Base-by-base conservation (phyloP, 164 flowering plant species). In the Hamamelis virginiana region DNA sequence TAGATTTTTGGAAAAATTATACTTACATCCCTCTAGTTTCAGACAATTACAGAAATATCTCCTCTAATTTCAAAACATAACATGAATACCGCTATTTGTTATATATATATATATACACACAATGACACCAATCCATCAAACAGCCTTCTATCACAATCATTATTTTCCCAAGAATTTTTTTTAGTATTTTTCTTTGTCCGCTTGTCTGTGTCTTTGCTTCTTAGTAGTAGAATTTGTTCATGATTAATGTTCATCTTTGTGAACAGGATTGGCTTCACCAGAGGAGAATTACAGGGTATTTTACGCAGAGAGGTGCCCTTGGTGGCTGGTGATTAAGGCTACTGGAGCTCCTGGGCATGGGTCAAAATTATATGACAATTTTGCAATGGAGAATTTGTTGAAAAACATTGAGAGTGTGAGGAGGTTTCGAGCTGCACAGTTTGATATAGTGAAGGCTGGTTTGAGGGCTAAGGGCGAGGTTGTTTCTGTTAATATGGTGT, bases 321-420 rank as follows among this genome's bases (percentile, higher is more conserved):
- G 92, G 98, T 91, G 98, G 99, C 65, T 88, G 70, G 90, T 82
- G 68, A 87, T 93, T 58, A 93, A 81, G 83, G 96, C 99, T 8
- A 74, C 68, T 21, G 99, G 99, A 13, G 80, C 86, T 12, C 99
- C 99, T 16, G 99, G 96, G 0, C 99, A 95, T 62, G 99, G 98
- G 19, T 82, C 99, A 1, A 96, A 88, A 86, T 85, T 96, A 55
- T 96, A 86, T 68, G 98, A 96, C 58, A 91, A 91, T 57, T 80
- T 86, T 52, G 99, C 99, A 0, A 82, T 96, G 96, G 99, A 91
- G 84, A 96, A 96, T 77, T 73, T 96, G 64, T 44, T 90, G 65
- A 93, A 90, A 78, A 96, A 97, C 76, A 85, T 96, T 55, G 99
- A 91, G 84, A 87, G 76, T 58, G 76, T 93, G 16, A 78, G 87